Conservation (phyloP, 2,329 filamentous ascomycete genomes). For the Thelonectria rubi region DNA sequence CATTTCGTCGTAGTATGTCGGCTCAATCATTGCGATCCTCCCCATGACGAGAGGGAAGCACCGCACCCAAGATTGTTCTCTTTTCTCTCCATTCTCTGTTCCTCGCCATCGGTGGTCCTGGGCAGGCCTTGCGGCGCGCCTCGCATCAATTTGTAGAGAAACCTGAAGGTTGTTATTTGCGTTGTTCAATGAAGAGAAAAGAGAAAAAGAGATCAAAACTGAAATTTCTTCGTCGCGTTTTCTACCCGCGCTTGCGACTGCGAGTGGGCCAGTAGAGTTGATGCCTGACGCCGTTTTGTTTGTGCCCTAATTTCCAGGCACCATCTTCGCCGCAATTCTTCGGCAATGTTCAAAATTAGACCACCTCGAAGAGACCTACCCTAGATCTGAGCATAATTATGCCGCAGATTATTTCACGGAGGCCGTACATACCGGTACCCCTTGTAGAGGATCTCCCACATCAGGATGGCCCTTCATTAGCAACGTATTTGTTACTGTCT, state of each 20-base stretch:
- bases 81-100: conserved; percentile 63
- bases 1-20: conserved; percentile 52
- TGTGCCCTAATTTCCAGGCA: no score
- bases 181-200: conserved; percentile 55
- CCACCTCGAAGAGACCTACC: no score
- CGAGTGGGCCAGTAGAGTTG: conserved; percentile 28
- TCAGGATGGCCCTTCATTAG: no score
- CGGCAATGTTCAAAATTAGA: no score
- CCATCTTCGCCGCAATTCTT: no score
- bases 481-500: no score
- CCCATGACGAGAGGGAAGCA: conserved; percentile 60
- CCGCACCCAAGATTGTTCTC: conserved; percentile 69
- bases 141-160: conserved; percentile 55
- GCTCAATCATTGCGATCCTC: conserved; percentile 69
- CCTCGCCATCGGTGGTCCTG: conserved; percentile 59
- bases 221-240: conserved; percentile 33
- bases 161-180: conserved; percentile 57
- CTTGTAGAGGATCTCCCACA: no score
- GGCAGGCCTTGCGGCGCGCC: conserved; percentile 54
- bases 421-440: no score
- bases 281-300: conserved; percentile 5
- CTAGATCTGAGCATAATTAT: no score
- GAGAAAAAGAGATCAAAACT: conserved; percentile 25
- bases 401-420: no score
- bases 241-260: conserved; percentile 19